Evolutionary conservation across 2,329 filamentous ascomycete genomes (phyloP).

Genomic region (Arthrobotrys conoides): DNA sequence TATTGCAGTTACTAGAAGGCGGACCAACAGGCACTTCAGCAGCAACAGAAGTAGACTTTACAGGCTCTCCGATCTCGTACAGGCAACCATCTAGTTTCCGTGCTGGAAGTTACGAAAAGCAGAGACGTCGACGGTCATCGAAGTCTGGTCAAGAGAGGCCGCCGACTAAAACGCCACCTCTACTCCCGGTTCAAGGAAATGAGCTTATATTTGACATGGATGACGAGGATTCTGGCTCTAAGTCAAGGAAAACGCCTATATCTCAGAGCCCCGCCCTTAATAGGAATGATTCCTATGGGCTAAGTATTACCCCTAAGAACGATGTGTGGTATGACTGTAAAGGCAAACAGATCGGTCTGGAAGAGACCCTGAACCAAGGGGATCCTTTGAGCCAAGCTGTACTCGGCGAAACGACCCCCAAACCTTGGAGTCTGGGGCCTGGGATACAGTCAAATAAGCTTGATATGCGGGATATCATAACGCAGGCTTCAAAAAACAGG

Average conservation of each 20-base stretch:
- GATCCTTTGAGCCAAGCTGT: not conserved
- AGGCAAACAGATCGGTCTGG: conserved; percentile 65
- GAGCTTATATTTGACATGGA: conserved; percentile 97
- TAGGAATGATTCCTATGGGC: conserved; percentile 26
- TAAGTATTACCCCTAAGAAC: conserved; percentile 36
- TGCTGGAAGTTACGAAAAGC: conserved; percentile 65
- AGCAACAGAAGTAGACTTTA: conserved; percentile 35
- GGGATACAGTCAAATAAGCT: conserved; percentile 75
- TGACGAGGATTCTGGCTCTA: conserved; percentile 73
- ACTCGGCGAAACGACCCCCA: not conserved
- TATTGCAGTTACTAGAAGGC: conserved; percentile 43
- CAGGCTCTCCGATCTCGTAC: conserved; percentile 44
- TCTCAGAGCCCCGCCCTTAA: conserved; percentile 47
- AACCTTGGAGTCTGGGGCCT: conserved; percentile 64
- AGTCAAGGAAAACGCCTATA: conserved; percentile 40
- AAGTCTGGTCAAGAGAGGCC: conserved; percentile 72
- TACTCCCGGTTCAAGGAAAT: conserved; percentile 75
- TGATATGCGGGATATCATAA: conserved; percentile 83
- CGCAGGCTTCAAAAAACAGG: conserved; percentile 71
- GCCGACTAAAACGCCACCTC: conserved; percentile 77
- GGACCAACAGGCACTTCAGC: conserved; percentile 11
- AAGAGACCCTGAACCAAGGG: not conserved
- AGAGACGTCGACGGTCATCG: conserved; percentile 67
- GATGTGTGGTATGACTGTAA: conserved; percentile 68
- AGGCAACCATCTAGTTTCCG: conserved; percentile 68